phyloP scores from a whole-genome alignment of 257 asterid species.

The Fraxinus cuspidata region DNA sequence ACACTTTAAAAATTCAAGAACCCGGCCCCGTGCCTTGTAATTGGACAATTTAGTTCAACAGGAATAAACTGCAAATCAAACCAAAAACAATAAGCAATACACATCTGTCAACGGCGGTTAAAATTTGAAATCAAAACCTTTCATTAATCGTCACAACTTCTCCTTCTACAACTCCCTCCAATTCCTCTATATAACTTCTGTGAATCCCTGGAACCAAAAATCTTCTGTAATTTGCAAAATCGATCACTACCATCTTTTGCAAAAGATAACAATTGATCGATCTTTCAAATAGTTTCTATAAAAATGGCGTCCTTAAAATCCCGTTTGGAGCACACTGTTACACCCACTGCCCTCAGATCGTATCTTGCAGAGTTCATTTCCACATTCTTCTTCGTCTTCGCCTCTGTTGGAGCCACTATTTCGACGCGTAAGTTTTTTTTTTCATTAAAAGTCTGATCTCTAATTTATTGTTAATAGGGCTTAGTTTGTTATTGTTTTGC shows the following conservation, averaged over 20 bases:
- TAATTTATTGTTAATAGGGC: neutral
- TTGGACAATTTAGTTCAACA: too few relatives aligned
- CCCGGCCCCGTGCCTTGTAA: neutral
- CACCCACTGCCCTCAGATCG: constrained; percentile 65
- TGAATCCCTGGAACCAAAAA: neutral
- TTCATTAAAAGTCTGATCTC: neutral
- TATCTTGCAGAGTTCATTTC: constrained; percentile 91
- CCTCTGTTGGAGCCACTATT: constrained; percentile 67
- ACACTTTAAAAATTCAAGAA: too few relatives aligned
- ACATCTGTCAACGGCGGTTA: constrained; percentile 43
- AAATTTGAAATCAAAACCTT: constrained; percentile 39
- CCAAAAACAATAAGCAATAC: neutral
- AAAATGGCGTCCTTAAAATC: constrained; percentile 70
- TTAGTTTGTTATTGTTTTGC: neutral
- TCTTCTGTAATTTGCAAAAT: neutral
- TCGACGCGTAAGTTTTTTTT: constrained; percentile 45
- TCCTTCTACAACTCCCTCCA: constrained; percentile 29
- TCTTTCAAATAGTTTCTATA: neutral
- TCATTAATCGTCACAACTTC: constrained; percentile 40
- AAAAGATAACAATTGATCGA: neutral
- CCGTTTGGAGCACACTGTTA: constrained; percentile 58
- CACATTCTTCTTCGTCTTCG: constrained; percentile 80
- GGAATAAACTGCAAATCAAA: neutral
- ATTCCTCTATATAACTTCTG: constrained; percentile 29
- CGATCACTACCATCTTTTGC: neutral